Base-by-base conservation (phyloP, 371 early-diverging fungal species). In the Funneliformis caledonium region DNA sequence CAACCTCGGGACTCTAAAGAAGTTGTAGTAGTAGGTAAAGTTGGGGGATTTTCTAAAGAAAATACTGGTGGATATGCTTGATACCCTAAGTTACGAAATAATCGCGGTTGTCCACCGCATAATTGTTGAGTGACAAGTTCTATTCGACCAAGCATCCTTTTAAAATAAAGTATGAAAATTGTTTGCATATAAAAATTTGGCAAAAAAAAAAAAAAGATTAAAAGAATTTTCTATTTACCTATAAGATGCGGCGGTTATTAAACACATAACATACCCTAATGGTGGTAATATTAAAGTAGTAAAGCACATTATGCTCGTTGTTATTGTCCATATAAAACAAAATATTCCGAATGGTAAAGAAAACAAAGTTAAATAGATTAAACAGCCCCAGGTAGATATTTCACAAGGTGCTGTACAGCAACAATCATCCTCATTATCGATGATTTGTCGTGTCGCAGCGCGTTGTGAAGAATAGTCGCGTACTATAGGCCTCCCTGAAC, bases 321-420 rank as follows among this genome's bases (percentile, higher is more conserved):
- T 14, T 64, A 64, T 64, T 64, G 26, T 7, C 64, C 64, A 64
- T 33, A 7, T 31, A 31, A 64, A 64, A 64, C 64, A 64, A 11
- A 64, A 64, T 31, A 64, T 26, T 64, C 64, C 64, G 33, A 64
- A 64, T 64, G 64, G 64, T 33, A 64, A 64, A 64, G 64, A 64
- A 64, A 64, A 64, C 12, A 64, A 64, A 31, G 11, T 64, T 64
- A 64, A 64, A 64, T 64, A 64, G 10, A 64, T 64, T 64, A 64
- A n/a, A 64, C 64, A 64, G 14, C 64, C 64, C 64, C 64, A 64
- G 0, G 64, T 31, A 11, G 22, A 12, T 64, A 64, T 31, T 64
- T 64, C 64, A 31, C 64, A 64, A 31, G 64, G 64, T 64, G 64
- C 64, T 8, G 33, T 31, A 64, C 64, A 64, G 26, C 31, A 64